phyloP scores from a whole-genome alignment of 2,329 filamentous ascomycete species.

The Pyrenophora teres region DNA sequence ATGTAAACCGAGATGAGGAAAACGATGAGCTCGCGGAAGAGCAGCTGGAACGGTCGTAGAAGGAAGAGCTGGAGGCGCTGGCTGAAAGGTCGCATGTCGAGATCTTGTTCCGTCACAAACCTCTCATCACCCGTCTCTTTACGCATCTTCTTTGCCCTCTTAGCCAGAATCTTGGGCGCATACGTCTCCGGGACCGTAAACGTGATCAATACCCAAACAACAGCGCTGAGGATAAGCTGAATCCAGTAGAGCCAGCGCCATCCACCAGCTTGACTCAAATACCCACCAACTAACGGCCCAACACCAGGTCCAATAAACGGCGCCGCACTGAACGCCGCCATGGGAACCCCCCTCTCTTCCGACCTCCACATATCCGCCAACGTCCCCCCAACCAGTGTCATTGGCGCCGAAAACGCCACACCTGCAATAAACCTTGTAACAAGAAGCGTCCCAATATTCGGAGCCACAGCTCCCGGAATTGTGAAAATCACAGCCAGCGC shows the following conservation, averaged over 20 bases:
- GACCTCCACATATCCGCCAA: constrained; percentile 83
- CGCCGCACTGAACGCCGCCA: constrained; percentile 83
- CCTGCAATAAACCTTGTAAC: constrained; percentile 79
- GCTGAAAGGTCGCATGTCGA: constrained; percentile 70
- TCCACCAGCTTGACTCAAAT: constrained; percentile 68
- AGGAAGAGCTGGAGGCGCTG: constrained; percentile 77
- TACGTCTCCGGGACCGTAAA: constrained; percentile 94
- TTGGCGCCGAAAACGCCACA: constrained; percentile 82
- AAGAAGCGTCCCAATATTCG: constrained; percentile 76
- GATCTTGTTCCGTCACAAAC: constrained; percentile 79
- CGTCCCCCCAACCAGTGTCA: constrained; percentile 84
- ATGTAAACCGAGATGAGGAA: constrained; percentile 84
- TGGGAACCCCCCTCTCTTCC: constrained; percentile 82
- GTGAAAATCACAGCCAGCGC: constrained; percentile 75
- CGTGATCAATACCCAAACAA: constrained; percentile 75
- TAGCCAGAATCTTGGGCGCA: constrained; percentile 74
- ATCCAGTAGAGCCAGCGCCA: constrained; percentile 92
- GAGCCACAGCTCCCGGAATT: constrained; percentile 76
- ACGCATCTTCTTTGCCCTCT: constrained; percentile 72
- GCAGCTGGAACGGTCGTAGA: constrained; percentile 80
- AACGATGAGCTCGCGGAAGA: constrained; percentile 84
- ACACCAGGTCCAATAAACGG: constrained; percentile 81
- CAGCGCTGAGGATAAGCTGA: constrained; percentile 73
- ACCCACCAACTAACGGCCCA: constrained; percentile 69
- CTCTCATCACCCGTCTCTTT: constrained; percentile 68